Conservation (phyloP, 2,329 filamentous ascomycete genomes). For the Pseudogymnoascus sp. region DNA sequence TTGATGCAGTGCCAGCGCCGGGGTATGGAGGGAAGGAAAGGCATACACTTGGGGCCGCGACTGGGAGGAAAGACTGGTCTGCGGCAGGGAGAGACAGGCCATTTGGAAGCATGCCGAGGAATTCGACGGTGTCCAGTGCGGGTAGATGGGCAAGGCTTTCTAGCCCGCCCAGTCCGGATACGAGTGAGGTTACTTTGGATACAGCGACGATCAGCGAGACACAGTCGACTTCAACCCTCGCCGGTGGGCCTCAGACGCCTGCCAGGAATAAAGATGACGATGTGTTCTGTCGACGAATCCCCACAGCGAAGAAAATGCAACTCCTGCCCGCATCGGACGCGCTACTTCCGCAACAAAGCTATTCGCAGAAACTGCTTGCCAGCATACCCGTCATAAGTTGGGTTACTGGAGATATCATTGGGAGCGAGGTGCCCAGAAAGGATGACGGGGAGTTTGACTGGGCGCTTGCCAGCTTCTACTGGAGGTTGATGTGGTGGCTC, state of each 20-base stretch:
- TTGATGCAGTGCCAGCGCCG: conserved; percentile 48
- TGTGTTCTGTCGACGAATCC: conserved; percentile 54
- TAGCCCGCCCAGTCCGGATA: not conserved
- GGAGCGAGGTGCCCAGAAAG: conserved; percentile 63
- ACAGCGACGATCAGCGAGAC: conserved; percentile 38
- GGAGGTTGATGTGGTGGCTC: conserved; percentile 57
- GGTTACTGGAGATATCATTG: conserved; percentile 66
- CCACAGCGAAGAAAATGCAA: conserved; percentile 55
- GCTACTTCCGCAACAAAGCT: conserved; percentile 59
- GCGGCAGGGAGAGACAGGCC: not conserved
- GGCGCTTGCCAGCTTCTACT: conserved; percentile 57
- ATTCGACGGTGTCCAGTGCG: not conserved
- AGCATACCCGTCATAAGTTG: conserved; percentile 63
- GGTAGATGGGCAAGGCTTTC: not conserved
- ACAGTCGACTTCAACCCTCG: conserved; percentile 23
- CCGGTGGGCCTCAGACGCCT: conserved; percentile 13
- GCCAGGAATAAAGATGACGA: conserved; percentile 29
- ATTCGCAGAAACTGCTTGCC: conserved; percentile 54
- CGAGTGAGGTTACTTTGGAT: conserved; percentile 42
- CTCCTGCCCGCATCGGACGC: conserved; percentile 64
- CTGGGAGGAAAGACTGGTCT: conserved; percentile 1
- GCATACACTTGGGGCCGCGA: not conserved
- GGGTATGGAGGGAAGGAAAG: not conserved
- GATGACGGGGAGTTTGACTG: conserved; percentile 74
- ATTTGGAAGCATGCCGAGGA: conserved; percentile 6